Base-by-base conservation (phyloP, 495 filamentous ascomycete species). In the Monascus purpureus region DNA sequence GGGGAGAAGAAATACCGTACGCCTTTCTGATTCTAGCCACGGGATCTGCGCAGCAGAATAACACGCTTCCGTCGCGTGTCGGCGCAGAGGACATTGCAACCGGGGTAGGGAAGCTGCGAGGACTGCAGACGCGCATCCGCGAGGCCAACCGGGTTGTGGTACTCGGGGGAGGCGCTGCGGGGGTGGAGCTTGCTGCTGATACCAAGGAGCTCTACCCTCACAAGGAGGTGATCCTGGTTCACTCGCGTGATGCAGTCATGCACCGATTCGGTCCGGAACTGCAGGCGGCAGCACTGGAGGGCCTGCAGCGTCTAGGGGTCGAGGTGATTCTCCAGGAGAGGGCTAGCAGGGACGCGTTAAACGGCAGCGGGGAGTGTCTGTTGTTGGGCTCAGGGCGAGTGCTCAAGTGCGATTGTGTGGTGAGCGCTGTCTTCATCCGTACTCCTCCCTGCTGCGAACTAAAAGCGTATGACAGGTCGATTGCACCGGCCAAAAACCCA, bases 101-200 rank as follows among this genome's bases (percentile, higher is more conserved):
- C 15, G n/a, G n/a, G n/a, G n/a, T n/a, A n/a, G n/a, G n/a, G n/a
- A n/a, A n/a, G n/a, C 37, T 37, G 17, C 35, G 9, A 29, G 39
- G 0, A 27, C 48, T 28, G 40, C 51, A 42, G 36, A 35, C 43
- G 19, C 39, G 9, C 14, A 28, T 55, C n/a, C 1, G 18, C 3
- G 25, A 17, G 1, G 37, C 60, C 4, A 31, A 45, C 7, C 48
- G 49, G 8, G 53, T 73, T 19, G 68, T 61, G 4, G 49, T 73
- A 6, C 44, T 75, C 0, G 70, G 69, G 1, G 70, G 61, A 2
- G 72, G 70, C 0, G 53, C 68, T 4, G 68, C 66, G 0, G 70
- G 69, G 1, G 55, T 73, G 1, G 59, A 73, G 47, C 17, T 72
- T 14, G 65, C 65, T 0, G 50, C 53, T 6, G 70, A 76, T 50